phyloP scores from a whole-genome alignment of 495 filamentous ascomycete genomes.

The Aspergillus panamensis region DNA sequence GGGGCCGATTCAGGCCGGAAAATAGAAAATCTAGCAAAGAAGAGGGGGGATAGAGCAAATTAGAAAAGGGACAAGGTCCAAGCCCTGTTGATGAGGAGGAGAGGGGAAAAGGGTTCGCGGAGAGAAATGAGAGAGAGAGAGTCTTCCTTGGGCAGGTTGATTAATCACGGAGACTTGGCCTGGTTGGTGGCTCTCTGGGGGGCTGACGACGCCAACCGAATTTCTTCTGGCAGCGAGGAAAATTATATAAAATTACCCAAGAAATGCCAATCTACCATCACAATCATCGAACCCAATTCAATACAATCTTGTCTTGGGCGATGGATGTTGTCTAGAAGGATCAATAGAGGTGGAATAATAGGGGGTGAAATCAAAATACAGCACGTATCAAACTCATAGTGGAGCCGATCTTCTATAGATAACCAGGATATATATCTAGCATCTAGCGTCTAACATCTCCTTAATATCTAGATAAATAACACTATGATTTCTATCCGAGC shows the following conservation, averaged over 20 bases:
- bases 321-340: conserved; percentile 10
- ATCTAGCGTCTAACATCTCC: no score
- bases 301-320: neutral
- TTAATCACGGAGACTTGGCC: conserved; percentile 6
- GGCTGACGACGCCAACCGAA: conserved; percentile 16
- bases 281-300: neutral
- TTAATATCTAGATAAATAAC: no score
- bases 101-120: conserved; percentile 1
- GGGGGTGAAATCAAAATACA: neutral
- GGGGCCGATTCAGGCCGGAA: neutral
- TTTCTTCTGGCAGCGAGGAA: no score
- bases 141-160: neutral
- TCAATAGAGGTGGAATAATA: neutral
- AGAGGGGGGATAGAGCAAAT: neutral
- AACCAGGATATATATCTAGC: neutral
- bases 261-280: no score
- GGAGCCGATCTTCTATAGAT: neutral
- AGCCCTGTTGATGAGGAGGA: neutral
- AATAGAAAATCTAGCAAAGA: conserved; percentile 1
- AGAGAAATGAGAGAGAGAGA: conserved; percentile 13
- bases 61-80: conserved; percentile 15
- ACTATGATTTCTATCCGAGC: no score
- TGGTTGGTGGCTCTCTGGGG: conserved; percentile 15
- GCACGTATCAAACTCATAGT: neutral
- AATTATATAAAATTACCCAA: no score